phyloP scores from a whole-genome alignment of 331 rosid species.

The Prunus yedoensis region DNA sequence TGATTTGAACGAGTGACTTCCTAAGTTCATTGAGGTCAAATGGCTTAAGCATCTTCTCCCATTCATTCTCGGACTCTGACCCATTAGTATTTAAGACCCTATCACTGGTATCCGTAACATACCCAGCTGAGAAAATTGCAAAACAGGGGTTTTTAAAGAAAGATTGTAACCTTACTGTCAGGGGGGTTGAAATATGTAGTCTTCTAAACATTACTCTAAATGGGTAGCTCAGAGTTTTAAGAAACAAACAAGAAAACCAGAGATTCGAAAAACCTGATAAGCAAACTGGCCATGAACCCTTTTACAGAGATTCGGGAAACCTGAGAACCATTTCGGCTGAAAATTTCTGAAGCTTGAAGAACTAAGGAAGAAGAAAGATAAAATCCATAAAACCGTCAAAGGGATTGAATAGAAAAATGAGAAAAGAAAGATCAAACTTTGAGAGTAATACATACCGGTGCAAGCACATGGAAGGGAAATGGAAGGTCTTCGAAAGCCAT shows the following conservation, averaged over 20 bases:
- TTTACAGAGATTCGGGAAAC: not conserved
- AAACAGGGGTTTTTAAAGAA: conserved; percentile 37
- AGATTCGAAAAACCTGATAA: not conserved
- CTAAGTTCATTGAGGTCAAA: conserved; percentile 71
- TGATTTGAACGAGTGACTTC: conserved; percentile 46
- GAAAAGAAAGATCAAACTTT: not conserved
- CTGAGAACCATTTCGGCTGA: not conserved
- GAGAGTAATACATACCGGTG: not conserved
- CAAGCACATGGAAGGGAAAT: not conserved
- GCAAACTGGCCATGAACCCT: not conserved
- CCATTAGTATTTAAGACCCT: conserved; percentile 15
- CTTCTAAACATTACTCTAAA: conserved; percentile 41
- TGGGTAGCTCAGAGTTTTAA: not conserved
- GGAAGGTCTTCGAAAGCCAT: not conserved
- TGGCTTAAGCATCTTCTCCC: conserved; percentile 82
- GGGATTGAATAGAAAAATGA: not conserved
- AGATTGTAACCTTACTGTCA: conserved; percentile 26
- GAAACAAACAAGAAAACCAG: conserved; percentile 21
- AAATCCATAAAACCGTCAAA: not conserved
- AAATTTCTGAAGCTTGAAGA: not conserved
- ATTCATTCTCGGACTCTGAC: conserved; percentile 61
- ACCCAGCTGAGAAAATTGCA: conserved; percentile 33
- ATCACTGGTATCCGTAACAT: conserved; percentile 11
- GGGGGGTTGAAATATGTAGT: conserved; percentile 22
- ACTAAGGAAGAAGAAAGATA: not conserved